Base-by-base conservation (phyloP, 257 asterid genomes). In the Schizonepeta tenuifolia region DNA sequence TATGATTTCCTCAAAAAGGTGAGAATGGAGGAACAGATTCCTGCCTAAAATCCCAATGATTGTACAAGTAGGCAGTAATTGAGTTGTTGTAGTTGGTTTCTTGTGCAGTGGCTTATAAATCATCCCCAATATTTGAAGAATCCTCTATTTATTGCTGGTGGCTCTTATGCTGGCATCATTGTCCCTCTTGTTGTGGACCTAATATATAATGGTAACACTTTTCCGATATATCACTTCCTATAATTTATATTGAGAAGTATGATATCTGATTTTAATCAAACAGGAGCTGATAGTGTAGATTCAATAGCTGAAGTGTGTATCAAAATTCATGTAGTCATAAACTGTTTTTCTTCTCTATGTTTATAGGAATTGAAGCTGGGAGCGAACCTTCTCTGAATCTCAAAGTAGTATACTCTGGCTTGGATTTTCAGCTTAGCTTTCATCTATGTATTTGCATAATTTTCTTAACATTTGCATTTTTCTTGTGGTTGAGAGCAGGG, bases 71-170 rank as follows among this genome's bases (percentile, higher is more conserved):
- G 33, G 3, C 33, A 28, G 33, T 28, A 28, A 28, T 28, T 28
- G 33, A 28, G 33, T 28, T 28, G 33, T 28, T 28, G 33, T 28
- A 28, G 47, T 44, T 66, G 47, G 31, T 20, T 47, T 18, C 57
- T 7, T n/a, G n/a, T 69, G 75, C 80, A 82, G 82, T 82, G 86
- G 84, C 82, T 82, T 28, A 10, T 67, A 56, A 53, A 8, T 74
- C 80, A 82, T 77, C 78, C 84, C 13, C 20, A 56, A 49, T 82
- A 58, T 70, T 38, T 69, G 14, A 64, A 76, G 11, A 82, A 82
- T 67, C 76, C 79, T 14, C 72, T 82, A 2, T 82, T 79, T 71
- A 18, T 79, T 7, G 21, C 51, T 4, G 82, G 84, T 43, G 79
- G 74, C n/a, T 83, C 85, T 62, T 81, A 77, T 49, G 47, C 59